Evolutionary conservation across 371 early-diverging fungal species (phyloP), one percentile per base, ranked within the genome.

Genomic region (Mucor irregularis): DNA sequence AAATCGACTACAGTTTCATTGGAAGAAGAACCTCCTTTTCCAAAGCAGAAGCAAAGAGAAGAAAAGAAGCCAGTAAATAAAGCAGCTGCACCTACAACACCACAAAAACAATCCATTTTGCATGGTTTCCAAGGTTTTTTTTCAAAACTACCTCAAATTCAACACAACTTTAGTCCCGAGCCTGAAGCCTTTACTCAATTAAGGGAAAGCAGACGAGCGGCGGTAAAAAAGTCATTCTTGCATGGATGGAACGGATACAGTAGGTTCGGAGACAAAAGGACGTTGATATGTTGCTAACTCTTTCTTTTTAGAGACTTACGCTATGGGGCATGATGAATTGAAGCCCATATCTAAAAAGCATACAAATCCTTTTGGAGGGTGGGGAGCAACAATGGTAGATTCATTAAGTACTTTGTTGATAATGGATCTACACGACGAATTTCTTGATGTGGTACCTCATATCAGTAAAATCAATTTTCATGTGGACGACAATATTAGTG

Each of bases 301-400:
- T 25, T 34, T 25, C 13, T 19, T 4, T 34, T 22, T 44, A 66
- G 72, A 62, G 40, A 62, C 67, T 14, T 75, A 83, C 39, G 85
- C 85, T 2, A 67, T 78, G 60, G 82, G 81, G 1, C 76, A 76
- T 33, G 86, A 84, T 45, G 87, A 86, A 59, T 53, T 86, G n/a
- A 47, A 39, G 4, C 87, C 87, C 9, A 33, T 84, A 14, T 49
- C 59, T 1, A 78, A 79, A 44, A 49, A 31, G 11, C 45, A 55
- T 24, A 59, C 63, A 10, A 83, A 91, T 61, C 85, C 86, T 0
- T 91, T 88, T 73, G 91, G 90, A 29, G 91, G 80, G 57, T 83
- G 87, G 89, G 64, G 88, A 59, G 81, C 80, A 5, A 92, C 91
- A 0, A 69, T 93, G 62, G 74, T 95, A 17, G 96, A 96, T 62